phyloP scores from a whole-genome alignment of 2,329 filamentous ascomycete genomes.

The Aspergillus costaricaensis region DNA sequence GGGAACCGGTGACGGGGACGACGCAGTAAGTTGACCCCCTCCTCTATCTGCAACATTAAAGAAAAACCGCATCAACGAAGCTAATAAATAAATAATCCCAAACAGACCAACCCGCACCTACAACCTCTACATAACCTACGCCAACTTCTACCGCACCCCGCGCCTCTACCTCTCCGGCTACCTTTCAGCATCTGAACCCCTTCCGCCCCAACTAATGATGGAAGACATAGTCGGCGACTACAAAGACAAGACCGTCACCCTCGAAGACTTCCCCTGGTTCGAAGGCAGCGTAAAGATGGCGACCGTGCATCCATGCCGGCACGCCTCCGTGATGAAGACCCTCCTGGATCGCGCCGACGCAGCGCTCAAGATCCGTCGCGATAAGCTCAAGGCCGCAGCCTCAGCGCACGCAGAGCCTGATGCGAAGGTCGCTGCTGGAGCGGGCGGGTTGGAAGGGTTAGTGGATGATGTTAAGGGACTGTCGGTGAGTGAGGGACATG shows the following conservation, averaged over 20 bases:
- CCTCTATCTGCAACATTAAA: background rate
- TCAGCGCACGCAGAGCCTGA: slow-evolving; percentile 43
- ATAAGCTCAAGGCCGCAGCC: slow-evolving; percentile 72
- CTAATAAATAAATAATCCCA: background rate
- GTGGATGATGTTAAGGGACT: slow-evolving; percentile 74
- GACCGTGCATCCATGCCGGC: slow-evolving; percentile 94
- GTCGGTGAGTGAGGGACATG: slow-evolving; percentile 55
- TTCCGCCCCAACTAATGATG: slow-evolving; percentile 86
- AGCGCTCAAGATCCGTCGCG: slow-evolving; percentile 81
- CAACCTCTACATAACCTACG: slow-evolving; percentile 97
- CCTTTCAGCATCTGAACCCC: slow-evolving; percentile 72
- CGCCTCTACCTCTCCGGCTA: slow-evolving; percentile 95
- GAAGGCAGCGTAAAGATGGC: slow-evolving; percentile 92
- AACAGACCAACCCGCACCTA: slow-evolving; percentile 83
- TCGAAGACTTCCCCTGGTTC: slow-evolving; percentile 96
- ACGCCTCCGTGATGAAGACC: slow-evolving; percentile 97
- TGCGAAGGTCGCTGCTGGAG: slow-evolving; percentile 25
- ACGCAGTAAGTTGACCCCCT: slow-evolving; percentile 53
- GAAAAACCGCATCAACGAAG: background rate
- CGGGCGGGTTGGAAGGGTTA: slow-evolving; percentile 76
- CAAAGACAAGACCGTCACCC: slow-evolving; percentile 97
- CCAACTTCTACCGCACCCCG: slow-evolving; percentile 93
- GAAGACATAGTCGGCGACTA: slow-evolving; percentile 95
- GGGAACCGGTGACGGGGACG: slow-evolving; percentile 61
- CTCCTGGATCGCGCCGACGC: slow-evolving; percentile 93